Percentiles rank a stretch among this genome's conserved stretches.
Evolutionary conservation across 441 rosid species (phyloP).

Genomic region (Daphne laureola): DNA sequence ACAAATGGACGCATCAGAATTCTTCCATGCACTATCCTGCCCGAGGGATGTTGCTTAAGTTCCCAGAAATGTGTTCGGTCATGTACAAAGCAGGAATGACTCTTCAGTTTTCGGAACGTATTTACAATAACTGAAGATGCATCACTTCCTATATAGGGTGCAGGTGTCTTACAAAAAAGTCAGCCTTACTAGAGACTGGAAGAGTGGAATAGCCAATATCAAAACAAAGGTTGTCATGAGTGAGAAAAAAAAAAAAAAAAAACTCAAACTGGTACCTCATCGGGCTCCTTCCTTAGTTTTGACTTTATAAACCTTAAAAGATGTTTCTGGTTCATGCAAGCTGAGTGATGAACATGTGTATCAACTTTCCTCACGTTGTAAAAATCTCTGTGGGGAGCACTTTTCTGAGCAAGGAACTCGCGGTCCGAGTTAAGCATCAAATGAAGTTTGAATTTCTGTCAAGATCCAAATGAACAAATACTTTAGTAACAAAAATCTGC

Average conservation of each 20-base stretch:
- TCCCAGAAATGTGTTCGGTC: not conserved
- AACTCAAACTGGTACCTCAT: conserved; percentile 55
- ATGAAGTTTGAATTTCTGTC: conserved; percentile 96
- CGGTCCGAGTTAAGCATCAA: conserved; percentile 97
- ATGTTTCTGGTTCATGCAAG: conserved; percentile 99
- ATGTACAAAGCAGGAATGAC: not conserved
- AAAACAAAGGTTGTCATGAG: too few relatives aligned
- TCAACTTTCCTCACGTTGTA: conserved; percentile 98
- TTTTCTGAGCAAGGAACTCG: conserved; percentile 97
- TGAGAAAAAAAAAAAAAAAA: conserved; percentile 1
- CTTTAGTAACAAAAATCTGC: conserved; percentile 6
- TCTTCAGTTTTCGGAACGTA: too few relatives aligned
- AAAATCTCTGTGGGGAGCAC: conserved; percentile 99
- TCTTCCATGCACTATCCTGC: not conserved
- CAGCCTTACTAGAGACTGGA: not conserved
- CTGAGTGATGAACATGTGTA: conserved; percentile 98
- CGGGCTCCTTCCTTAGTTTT: conserved; percentile 93
- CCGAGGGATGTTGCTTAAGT: too few relatives aligned
- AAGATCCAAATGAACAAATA: not conserved
- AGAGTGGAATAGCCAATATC: not conserved
- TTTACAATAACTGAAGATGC: too few relatives aligned
- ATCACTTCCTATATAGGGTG: too few relatives aligned
- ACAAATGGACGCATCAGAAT: not conserved
- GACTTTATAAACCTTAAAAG: conserved; percentile 98
- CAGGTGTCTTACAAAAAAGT: not conserved